These are phyloP conservation scores for Hypomyces rosellus DNA, from an alignment of 2,329 filamentous ascomycete species.

Conservation along the genomic window DNA sequence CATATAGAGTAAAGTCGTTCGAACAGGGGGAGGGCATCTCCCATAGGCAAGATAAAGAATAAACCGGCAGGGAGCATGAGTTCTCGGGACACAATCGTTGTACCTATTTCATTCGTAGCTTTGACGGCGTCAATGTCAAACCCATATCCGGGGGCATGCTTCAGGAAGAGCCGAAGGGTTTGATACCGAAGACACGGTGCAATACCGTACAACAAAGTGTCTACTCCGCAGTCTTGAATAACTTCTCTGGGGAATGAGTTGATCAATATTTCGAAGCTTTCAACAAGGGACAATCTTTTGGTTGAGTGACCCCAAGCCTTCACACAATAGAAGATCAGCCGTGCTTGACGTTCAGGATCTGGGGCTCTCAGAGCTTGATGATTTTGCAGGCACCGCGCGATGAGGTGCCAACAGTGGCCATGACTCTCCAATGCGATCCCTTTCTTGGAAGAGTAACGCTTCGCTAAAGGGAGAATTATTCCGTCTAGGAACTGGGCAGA, in stretches of 20 bases:
- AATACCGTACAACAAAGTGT: neutral
- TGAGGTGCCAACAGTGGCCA: neutral
- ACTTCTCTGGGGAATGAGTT: neutral
- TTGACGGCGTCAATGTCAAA: constrained; percentile 19
- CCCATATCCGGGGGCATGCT: constrained; percentile 12
- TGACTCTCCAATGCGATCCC: neutral
- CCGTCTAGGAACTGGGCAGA: neutral
- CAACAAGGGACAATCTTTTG: neutral
- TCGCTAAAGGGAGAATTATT: neutral
- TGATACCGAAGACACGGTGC: constrained; percentile 12
- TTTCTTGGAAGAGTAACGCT: neutral
- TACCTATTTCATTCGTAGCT: constrained; percentile 3
- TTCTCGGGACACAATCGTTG: neutral
- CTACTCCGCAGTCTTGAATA: neutral
- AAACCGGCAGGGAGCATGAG: neutral
- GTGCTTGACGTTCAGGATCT: neutral
- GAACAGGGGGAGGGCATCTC: neutral
- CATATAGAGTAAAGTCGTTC: neutral
- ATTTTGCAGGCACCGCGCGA: neutral
- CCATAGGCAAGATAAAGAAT: neutral
- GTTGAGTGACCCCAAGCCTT: neutral
- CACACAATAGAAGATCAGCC: neutral
- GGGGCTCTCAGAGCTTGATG: neutral
- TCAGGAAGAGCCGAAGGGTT: constrained; percentile 18
- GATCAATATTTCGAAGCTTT: neutral